phyloP scores from a whole-genome alignment of 257 asterid species.

The Ballota nigra region DNA sequence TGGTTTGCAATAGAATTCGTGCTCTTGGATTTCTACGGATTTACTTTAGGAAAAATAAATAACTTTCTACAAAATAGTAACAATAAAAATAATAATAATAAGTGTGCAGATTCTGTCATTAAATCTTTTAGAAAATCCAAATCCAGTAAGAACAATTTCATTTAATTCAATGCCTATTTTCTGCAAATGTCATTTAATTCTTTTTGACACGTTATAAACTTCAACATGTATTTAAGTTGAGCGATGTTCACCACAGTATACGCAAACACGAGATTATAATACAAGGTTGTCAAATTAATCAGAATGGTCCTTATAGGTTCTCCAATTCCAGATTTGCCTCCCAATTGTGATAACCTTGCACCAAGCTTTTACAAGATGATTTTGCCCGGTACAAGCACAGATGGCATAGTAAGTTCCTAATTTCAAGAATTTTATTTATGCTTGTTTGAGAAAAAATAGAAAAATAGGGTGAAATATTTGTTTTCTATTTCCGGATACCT shows the following conservation, averaged over 20 bases:
- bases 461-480: neutral
- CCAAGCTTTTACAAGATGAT: slow-evolving; percentile 26
- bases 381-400: slow-evolving; percentile 13
- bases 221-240: neutral
- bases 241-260: neutral
- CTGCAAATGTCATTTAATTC: slow-evolving; percentile 19
- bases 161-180: slow-evolving; percentile 9
- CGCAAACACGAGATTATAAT: neutral
- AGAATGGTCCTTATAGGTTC: neutral
- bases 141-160: neutral
- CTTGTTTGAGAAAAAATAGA: neutral
- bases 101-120: slow-evolving; percentile 7
- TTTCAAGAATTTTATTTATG: neutral
- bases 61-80: neutral
- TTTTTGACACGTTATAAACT: neutral
- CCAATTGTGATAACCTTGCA: neutral
- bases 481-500: neutral
- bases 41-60: too few relatives aligned
- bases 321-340: too few relatives aligned
- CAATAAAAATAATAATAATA: neutral
- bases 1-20: too few relatives aligned
- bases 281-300: neutral
- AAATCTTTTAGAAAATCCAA: neutral
- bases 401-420: slow-evolving; percentile 19
- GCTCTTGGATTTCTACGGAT: too few relatives aligned